These are phyloP conservation scores for Pyrenula aspistea DNA, from an alignment of 495 filamentous ascomycete species.

Conservation along the genomic window DNA sequence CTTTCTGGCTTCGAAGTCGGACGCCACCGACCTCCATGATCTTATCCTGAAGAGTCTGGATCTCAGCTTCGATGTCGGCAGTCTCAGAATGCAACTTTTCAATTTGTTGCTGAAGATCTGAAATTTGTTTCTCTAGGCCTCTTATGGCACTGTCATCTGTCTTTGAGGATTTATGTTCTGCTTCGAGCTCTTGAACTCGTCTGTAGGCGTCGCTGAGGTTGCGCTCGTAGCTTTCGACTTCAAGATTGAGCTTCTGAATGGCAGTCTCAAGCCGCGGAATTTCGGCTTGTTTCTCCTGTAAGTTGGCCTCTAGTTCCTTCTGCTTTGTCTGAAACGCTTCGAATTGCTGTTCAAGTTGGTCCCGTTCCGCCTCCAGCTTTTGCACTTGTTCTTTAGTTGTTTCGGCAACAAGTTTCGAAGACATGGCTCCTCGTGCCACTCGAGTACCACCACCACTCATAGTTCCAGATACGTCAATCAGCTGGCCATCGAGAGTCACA, in stretches of 20 bases:
- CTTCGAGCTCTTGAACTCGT: constrained; percentile 68
- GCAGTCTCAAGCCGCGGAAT: constrained; percentile 78
- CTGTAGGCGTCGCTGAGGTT: constrained; percentile 77
- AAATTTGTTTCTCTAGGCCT: constrained; percentile 63
- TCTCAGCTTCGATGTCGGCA: constrained; percentile 77
- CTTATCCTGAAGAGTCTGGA: constrained; percentile 81
- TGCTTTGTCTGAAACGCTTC: constrained; percentile 70
- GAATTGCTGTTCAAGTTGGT: constrained; percentile 69
- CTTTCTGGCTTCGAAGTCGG: constrained; percentile 76
- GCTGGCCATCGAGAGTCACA: constrained; percentile 85
- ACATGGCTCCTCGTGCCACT: constrained; percentile 85
- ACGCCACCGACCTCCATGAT: constrained; percentile 98
- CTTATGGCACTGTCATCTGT: constrained; percentile 59
- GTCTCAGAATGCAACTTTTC: constrained; percentile 71
- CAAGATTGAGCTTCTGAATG: constrained; percentile 84
- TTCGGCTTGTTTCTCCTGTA: constrained; percentile 64
- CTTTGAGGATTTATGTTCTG: constrained; percentile 67
- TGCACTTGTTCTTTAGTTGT: constrained; percentile 75
- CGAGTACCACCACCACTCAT: constrained; percentile 94
- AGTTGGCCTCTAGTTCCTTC: constrained; percentile 56
- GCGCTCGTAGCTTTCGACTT: constrained; percentile 73
- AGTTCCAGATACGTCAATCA: constrained; percentile 94
- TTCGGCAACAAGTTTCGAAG: constrained; percentile 79
- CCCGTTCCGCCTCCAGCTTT: constrained; percentile 77
- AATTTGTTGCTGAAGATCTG: constrained; percentile 62